These are phyloP conservation scores for Amylocystis lapponica DNA, from an alignment of 768 basidiomycete species.

Conservation along the genomic window DNA sequence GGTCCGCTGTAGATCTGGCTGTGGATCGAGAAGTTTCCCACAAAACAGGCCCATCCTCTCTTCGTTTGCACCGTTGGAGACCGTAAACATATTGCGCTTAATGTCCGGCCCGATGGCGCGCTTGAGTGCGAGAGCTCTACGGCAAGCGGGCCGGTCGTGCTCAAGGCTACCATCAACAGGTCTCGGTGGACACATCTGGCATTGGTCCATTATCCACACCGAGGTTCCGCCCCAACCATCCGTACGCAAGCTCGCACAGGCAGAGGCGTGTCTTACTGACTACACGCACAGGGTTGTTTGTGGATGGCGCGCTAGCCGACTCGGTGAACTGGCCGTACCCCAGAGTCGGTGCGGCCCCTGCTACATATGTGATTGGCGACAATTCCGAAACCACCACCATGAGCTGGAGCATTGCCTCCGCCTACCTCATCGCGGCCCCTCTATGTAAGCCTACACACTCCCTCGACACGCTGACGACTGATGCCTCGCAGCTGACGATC, in stretches of 20 bases:
- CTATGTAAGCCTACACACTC: constrained; percentile 36
- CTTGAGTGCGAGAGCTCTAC: constrained; percentile 43
- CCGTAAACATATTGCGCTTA: constrained; percentile 36
- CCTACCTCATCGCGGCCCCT: constrained; percentile 53
- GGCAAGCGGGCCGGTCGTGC: constrained; percentile 33
- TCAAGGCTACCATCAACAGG: constrained; percentile 43
- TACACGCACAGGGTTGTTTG: constrained; percentile 52
- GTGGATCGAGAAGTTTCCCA: constrained; percentile 40
- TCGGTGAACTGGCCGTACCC: constrained; percentile 63
- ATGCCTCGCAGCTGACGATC: constrained; percentile 52
- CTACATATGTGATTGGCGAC: constrained; percentile 55
- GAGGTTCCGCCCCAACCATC: constrained; percentile 48
- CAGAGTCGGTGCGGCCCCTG: constrained; percentile 33
- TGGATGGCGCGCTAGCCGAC: constrained; percentile 68
- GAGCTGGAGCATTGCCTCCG: constrained; percentile 68
- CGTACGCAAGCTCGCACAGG: constrained; percentile 31
- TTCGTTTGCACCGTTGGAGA: constrained; percentile 31
- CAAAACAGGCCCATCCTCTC: constrained; percentile 25
- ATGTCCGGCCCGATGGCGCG: constrained; percentile 48
- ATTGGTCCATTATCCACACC: constrained; percentile 60
- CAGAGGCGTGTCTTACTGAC: neutral
- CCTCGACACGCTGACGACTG: neutral
- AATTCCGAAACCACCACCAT: constrained; percentile 31
- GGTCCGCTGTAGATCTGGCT: constrained; percentile 40
- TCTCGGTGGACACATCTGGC: constrained; percentile 69